These are phyloP conservation scores for Sarocladiaceae sp. DNA, from an alignment of 2,329 filamentous ascomycete species.

Conservation along the genomic window DNA sequence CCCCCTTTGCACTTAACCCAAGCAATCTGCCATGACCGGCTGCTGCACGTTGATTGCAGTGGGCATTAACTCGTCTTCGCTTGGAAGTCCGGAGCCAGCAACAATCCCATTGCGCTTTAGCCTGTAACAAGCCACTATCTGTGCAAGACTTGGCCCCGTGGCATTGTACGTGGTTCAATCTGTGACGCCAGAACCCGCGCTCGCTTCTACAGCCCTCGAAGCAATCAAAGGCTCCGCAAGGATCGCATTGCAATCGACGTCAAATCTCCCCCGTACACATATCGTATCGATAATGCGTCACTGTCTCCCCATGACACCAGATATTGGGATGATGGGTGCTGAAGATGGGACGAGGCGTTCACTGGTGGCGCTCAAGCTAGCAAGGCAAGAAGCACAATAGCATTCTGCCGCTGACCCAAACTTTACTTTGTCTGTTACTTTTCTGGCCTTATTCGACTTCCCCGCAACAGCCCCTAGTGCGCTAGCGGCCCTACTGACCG, in stretches of 20 bases:
- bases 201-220: too few species aligned
- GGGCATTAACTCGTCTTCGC: not conserved
- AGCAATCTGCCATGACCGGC: not conserved
- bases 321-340: not conserved
- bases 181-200: too few species aligned
- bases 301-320: not conserved
- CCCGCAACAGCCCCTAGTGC: not conserved
- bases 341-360: slow-evolving; percentile 1
- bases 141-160: not conserved
- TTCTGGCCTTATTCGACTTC: not conserved
- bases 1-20: not conserved
- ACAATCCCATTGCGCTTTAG: slow-evolving; percentile 3
- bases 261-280: not conserved
- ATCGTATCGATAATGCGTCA: not conserved
- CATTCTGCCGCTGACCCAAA: slow-evolving; percentile 2
- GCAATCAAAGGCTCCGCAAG: too few species aligned
- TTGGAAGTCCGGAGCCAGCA: not conserved
- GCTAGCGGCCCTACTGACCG: not conserved
- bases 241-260: not conserved
- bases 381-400: not conserved
- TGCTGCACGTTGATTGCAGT: slow-evolving; percentile 2
- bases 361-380: not conserved
- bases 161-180: too few species aligned
- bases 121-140: not conserved
- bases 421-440: not conserved